Evolutionary conservation across 1,284 basidiomycete species (phyloP), one percentile per base, ranked within the genome.

Genomic region (Apiotrichum mycotoxinovorans): DNA sequence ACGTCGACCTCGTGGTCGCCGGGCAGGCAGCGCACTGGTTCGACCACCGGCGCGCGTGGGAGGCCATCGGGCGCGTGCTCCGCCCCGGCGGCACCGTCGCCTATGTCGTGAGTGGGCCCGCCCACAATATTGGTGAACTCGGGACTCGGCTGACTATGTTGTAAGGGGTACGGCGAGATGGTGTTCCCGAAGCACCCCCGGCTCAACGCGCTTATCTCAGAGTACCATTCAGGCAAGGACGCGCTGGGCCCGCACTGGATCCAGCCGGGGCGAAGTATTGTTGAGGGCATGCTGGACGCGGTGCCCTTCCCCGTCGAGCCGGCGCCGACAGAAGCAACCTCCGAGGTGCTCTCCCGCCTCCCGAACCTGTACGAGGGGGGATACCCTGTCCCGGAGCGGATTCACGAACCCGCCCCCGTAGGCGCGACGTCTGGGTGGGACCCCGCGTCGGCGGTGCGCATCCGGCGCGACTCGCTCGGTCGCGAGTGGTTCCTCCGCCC

Each of bases 1-100:
- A 73, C 46, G 85, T 89, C 3, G 91, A 94, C 72, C 72, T 94
- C 56, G 78, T 90, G 37, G 82, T 87, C 7, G 81, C 88, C 20
- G 88, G 87, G 1, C 91, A 92, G 74, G 85, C 91, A 0, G 85
- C 85, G 0, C 91, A 95, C 71, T 93, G 90, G 90, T 93, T 93
- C 69, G 80, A 91, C 67, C 88, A 87, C 81, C 69, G 73, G 4
- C 82, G 80, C 58, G 79, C 87, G 8, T 93, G 90, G 87, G 81
- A 80, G 0, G 85, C 90, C 70, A 76, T 85, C 2, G 79, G 80
- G 2, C 80, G 87, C 2, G 80, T 88, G 3, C 74, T 92, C 50
- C 80, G 83, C 40, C 82, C 80, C 0, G 82, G 84, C 11, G 91
- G 89, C 0, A 87, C 84, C 0, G 83, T 85, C 9, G 88, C 87